Evolutionary conservation across 768 basidiomycete species (phyloP).

Genomic region (Hemileccinum rubropunctum): DNA sequence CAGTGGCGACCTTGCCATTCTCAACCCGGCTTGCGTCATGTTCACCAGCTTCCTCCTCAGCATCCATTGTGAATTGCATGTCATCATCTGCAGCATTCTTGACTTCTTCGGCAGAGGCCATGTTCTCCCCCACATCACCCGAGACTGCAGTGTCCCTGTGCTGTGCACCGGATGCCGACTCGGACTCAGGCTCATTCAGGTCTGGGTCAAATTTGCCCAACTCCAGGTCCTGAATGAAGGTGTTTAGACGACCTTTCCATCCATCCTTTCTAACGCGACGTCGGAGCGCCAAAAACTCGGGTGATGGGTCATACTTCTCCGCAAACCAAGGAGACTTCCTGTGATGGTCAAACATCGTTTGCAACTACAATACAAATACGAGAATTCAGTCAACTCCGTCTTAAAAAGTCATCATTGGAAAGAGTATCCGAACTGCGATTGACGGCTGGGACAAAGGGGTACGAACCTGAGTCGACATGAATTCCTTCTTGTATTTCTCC

Average conservation of each 20-base stretch:
- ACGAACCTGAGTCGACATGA: slow-evolving; percentile 83
- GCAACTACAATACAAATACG: slow-evolving; percentile 66
- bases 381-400: slow-evolving; percentile 22
- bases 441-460: slow-evolving; percentile 17
- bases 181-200: slow-evolving; percentile 57
- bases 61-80: slow-evolving; percentile 70
- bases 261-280: slow-evolving; percentile 80
- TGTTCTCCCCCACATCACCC: slow-evolving; percentile 36
- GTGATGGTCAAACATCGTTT: slow-evolving; percentile 95
- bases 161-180: slow-evolving; percentile 48
- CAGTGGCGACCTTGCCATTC: slow-evolving; percentile 52
- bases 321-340: slow-evolving; percentile 95
- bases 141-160: slow-evolving; percentile 47
- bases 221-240: slow-evolving; percentile 79
- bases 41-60: slow-evolving; percentile 68
- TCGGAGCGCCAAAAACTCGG: slow-evolving; percentile 69
- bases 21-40: slow-evolving; percentile 54
- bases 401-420: slow-evolving; percentile 7
- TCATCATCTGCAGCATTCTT: slow-evolving; percentile 64
- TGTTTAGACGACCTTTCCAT: slow-evolving; percentile 70
- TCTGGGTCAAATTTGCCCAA: slow-evolving; percentile 84
- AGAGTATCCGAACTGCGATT: slow-evolving; percentile 11
- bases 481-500: slow-evolving; percentile 95
- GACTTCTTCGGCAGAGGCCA: slow-evolving; percentile 45
- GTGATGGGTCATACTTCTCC: slow-evolving; percentile 87